Evolutionary conservation across 177 flowering plant genomes (phyloP).

Genomic region (Vitis hybrid): DNA sequence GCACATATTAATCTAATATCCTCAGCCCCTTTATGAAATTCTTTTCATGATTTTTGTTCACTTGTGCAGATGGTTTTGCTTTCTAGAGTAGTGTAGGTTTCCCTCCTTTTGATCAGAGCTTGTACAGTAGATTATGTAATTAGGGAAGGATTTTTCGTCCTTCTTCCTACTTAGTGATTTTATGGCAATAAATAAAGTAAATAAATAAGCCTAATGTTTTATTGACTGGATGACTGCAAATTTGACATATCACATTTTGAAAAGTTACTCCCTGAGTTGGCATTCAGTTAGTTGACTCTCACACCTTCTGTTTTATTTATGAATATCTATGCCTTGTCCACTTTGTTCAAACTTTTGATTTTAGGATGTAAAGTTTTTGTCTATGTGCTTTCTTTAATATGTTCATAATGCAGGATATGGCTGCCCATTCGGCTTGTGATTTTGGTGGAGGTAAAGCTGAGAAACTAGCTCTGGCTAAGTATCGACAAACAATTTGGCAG

Average conservation of each 20-base stretch:
- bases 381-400: neutral
- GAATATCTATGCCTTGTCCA: neutral
- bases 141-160: too few relatives aligned
- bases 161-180: too few relatives aligned
- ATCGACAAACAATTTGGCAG: slow-evolving; percentile 88
- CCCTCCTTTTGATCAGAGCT: too few relatives aligned
- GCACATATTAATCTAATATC: too few relatives aligned
- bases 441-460: slow-evolving; percentile 99
- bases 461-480: slow-evolving; percentile 86
- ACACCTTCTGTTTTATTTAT: neutral
- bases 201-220: too few relatives aligned
- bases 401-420: slow-evolving; percentile 76
- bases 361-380: neutral
- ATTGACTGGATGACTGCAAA: too few relatives aligned
- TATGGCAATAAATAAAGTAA: neutral
- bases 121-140: too few relatives aligned
- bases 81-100: too few relatives aligned
- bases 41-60: too few relatives aligned
- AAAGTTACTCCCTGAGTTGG: neutral
- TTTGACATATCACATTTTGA: too few relatives aligned
- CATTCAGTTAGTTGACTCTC: neutral
- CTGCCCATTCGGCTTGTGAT: slow-evolving; percentile 99
- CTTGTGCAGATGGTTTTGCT: too few relatives aligned
- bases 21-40: too few relatives aligned
- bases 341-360: neutral